Percentiles rank a stretch among this genome's conserved stretches.
Conservation (phyloP, 192 early-diverging fungal species). For the Backusella liffmaniae region DNA sequence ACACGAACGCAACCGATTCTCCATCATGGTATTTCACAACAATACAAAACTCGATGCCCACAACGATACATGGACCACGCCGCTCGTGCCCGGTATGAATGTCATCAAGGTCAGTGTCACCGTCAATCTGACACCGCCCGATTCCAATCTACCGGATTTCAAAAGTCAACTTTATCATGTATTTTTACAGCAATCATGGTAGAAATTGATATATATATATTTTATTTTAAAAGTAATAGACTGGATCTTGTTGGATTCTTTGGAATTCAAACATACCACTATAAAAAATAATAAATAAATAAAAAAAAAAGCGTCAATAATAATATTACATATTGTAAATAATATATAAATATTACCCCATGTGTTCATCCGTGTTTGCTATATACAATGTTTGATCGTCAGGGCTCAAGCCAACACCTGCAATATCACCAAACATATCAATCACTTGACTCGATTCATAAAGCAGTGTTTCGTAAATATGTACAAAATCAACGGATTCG, state of each 20-base stretch:
- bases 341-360: slow-evolving; percentile 29
- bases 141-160: slow-evolving; percentile 6
- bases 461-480: slow-evolving; percentile 48
- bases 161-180: slow-evolving; percentile 21
- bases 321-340: background rate
- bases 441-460: slow-evolving; percentile 52
- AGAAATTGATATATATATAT: slow-evolving; percentile 18
- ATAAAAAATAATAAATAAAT: background rate
- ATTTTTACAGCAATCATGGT: slow-evolving; percentile 35
- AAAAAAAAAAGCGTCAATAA: background rate
- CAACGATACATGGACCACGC: background rate
- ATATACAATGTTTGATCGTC: slow-evolving; percentile 53
- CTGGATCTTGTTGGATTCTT: slow-evolving; percentile 3
- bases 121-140: slow-evolving; percentile 16
- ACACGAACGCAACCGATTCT: background rate
- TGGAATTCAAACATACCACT: slow-evolving; percentile 32
- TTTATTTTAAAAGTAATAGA: background rate
- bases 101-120: slow-evolving; percentile 25
- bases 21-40: background rate
- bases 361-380: slow-evolving; percentile 48
- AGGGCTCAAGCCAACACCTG: slow-evolving; percentile 53
- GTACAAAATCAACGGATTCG: slow-evolving; percentile 68
- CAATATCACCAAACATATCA: slow-evolving; percentile 74
- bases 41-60: background rate
- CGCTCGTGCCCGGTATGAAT: slow-evolving; percentile 13